Evolutionary conservation across 306 rosid genomes (phyloP), one percentile per base, ranked within the genome.

Genomic region (Carpinus fangiana): DNA sequence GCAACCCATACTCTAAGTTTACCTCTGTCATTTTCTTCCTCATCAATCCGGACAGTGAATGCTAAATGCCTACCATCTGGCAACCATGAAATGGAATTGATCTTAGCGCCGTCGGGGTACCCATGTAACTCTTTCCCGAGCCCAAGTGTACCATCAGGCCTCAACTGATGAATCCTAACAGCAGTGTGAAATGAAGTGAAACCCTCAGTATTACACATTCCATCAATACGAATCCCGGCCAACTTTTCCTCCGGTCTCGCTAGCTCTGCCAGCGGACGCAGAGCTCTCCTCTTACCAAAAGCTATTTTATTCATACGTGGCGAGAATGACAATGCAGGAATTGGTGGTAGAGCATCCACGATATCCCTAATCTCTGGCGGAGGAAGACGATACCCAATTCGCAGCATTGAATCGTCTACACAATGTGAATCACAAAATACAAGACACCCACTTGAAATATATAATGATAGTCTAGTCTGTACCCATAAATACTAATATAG

Each of bases 301-400:
- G 93, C 77, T 81, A 95, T 91, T 72, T 89, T 93, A 77, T 95
- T 97, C 82, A 96, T 89, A 17, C 16, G 69, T 2, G 99, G 98
- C 2, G 99, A 95, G 89, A 95, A 91, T 76, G 97, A 89, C 86
- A 93, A 71, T 4, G 93, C 88, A 46, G 99, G 99, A 76, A 91
- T 82, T 4, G 99, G 99, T 4, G 99, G 99, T 1, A 96, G 98
- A 80, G 99, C 97, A 82, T 95, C 99, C 53, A 95, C 99, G 47
- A 95, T 93, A 70, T 95, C 92, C 81, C 56, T 90, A 79, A 95
- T 87, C 81, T 86, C 98, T 21, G 90, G 86, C 1, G 98, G 98
- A 74, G 99, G 99, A 60, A 86, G 84, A 45, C 91, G 90, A 81
- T 95, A 95, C 62, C 89, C 79, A 66, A 52, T 81, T 79, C 87